Evolutionary conservation across 2,329 filamentous ascomycete species (phyloP).

Genomic region (Exophiala sp.): DNA sequence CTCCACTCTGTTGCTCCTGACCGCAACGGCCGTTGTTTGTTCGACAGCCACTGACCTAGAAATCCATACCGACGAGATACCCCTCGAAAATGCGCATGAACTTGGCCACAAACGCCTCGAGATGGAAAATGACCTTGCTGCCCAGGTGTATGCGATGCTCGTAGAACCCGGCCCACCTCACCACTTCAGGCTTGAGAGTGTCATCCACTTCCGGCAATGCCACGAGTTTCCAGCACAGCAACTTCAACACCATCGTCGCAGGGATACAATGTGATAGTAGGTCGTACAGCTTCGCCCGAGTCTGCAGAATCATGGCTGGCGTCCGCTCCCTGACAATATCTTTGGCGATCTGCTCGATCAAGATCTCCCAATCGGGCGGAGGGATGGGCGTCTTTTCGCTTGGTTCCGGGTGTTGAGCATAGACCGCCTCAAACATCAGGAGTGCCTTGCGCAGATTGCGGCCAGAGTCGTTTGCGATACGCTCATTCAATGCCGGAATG

Average conservation of each 20-base stretch:
- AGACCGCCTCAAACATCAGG: conserved; percentile 94
- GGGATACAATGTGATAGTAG: conserved; percentile 96
- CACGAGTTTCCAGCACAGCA: conserved; percentile 88
- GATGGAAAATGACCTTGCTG: conserved; percentile 93
- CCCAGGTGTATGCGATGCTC: conserved; percentile 92
- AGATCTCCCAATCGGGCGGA: conserved; percentile 92
- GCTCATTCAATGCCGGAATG: conserved; percentile 69
- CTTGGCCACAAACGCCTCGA: conserved; percentile 97
- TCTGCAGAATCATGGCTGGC: conserved; percentile 81
- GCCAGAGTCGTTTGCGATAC: conserved; percentile 86
- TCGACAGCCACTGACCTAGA: not conserved
- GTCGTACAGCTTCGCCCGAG: conserved; percentile 93
- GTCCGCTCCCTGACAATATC: conserved; percentile 92
- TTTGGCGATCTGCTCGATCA: conserved; percentile 83
- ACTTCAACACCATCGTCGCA: conserved; percentile 88
- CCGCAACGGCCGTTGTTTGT: not conserved
- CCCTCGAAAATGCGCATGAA: conserved; percentile 96
- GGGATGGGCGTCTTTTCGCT: conserved; percentile 79
- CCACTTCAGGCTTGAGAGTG: conserved; percentile 81
- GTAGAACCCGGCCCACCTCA: conserved; percentile 95
- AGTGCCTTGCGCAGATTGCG: conserved; percentile 85
- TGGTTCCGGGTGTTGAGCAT: conserved; percentile 73
- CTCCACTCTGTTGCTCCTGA: not conserved
- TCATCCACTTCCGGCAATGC: conserved; percentile 71
- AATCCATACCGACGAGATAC: conserved; percentile 48